These are phyloP conservation scores for Gossypium turneri DNA, from an alignment of 345 rosid genomes.

Conservation along the genomic window DNA sequence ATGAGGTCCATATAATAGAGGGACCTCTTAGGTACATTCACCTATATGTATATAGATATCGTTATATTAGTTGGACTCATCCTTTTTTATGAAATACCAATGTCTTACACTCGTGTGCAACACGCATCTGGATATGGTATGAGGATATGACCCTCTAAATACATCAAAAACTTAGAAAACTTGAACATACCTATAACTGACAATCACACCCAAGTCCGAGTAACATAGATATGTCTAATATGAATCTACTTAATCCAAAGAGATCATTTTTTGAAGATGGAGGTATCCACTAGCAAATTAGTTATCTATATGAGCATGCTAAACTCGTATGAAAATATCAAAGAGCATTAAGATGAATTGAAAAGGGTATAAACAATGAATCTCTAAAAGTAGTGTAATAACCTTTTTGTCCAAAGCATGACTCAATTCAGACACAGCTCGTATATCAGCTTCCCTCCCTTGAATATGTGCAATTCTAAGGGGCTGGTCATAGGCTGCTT, in stretches of 20 bases:
- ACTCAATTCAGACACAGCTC: slow-evolving; percentile 45
- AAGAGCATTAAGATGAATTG: not conserved
- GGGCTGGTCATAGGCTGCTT: slow-evolving; percentile 35
- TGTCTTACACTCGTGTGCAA: not conserved
- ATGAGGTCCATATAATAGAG: too few species aligned
- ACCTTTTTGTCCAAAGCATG: slow-evolving; percentile 63
- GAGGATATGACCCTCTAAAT: not conserved
- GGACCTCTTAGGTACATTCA: too few species aligned
- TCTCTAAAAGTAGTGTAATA: slow-evolving; percentile 1
- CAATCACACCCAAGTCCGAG: not conserved
- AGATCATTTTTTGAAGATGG: not conserved
- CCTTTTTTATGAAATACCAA: not conserved
- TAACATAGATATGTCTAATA: not conserved
- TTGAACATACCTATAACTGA: not conserved
- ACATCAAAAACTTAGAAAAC: not conserved
- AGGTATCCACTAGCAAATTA: not conserved
- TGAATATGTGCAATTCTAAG: slow-evolving; percentile 32
- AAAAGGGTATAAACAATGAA: slow-evolving; percentile 1
- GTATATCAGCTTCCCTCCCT: slow-evolving; percentile 58
- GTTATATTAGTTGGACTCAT: too few species aligned
- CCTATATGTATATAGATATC: too few species aligned
- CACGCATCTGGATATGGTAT: not conserved
- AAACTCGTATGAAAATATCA: not conserved
- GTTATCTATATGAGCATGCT: not conserved
- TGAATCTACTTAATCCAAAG: not conserved